These are phyloP conservation scores for Candida sphagnicola DNA, from an alignment of 805 yeast species.

Conservation along the genomic window DNA sequence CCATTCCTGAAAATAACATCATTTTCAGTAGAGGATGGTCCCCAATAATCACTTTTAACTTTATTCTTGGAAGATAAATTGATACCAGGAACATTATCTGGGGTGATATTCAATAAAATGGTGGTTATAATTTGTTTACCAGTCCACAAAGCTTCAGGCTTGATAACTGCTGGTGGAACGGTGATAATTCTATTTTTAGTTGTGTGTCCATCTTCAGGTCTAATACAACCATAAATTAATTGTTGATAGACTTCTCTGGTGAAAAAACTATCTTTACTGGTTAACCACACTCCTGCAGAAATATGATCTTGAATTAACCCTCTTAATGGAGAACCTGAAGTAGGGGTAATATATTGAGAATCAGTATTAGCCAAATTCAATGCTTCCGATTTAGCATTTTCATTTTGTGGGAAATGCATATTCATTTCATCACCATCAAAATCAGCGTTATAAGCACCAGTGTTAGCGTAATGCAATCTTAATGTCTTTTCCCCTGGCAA, in stretches of 20 bases:
- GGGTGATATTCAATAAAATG: conserved; percentile 83
- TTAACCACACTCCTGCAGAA: conserved; percentile 98
- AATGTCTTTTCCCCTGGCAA: conserved; percentile 96
- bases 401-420: conserved; percentile 98
- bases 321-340: conserved; percentile 97
- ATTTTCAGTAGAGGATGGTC: conserved; percentile 77
- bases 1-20: conserved; percentile 84
- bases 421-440: conserved; percentile 99
- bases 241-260: conserved; percentile 92
- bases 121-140: conserved; percentile 97
- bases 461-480: conserved; percentile 95
- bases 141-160: conserved; percentile 93
- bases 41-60: conserved; percentile 94
- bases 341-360: conserved; percentile 95
- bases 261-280: conserved; percentile 88
- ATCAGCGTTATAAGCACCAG: conserved; percentile 98
- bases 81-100: conserved; percentile 84
- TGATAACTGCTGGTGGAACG: conserved; percentile 82
- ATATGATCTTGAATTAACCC: conserved; percentile 99
- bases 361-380: conserved; percentile 93
- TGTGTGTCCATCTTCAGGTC: conserved; percentile 97
- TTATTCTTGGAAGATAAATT: conserved; percentile 82
- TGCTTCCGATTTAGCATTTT: conserved; percentile 96
- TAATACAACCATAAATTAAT: conserved; percentile 84
- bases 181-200: conserved; percentile 63